Percentiles rank a stretch among this genome's conserved stretches.
Evolutionary conservation across 1,139 yeast genomes (phyloP).

Genomic region (Blastobotrys ciferrii): DNA sequence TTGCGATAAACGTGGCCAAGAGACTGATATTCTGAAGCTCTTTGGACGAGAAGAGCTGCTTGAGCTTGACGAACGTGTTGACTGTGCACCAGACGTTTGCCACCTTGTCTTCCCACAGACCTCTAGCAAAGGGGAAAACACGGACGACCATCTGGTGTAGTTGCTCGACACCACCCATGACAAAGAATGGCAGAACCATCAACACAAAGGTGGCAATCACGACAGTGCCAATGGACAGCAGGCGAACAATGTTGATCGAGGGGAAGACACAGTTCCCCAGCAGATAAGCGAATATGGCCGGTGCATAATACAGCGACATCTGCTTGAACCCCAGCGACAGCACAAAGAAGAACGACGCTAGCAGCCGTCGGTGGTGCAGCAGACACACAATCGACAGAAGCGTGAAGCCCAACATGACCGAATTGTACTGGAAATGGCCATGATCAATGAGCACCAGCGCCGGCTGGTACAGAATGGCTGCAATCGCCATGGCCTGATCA

Average conservation of each 20-base stretch:
- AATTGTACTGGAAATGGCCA: constrained; percentile 94
- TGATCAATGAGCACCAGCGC: constrained; percentile 83
- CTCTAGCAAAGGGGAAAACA: constrained; percentile 89
- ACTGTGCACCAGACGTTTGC: constrained; percentile 97
- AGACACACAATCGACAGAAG: constrained; percentile 66
- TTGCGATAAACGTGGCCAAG: constrained; percentile 59
- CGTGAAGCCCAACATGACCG: constrained; percentile 88
- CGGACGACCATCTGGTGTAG: constrained; percentile 55
- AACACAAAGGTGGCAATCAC: constrained; percentile 56
- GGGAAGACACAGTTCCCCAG: constrained; percentile 49
- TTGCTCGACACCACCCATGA: constrained; percentile 35
- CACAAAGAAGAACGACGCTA: constrained; percentile 80
- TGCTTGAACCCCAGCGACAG: constrained; percentile 83
- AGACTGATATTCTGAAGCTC: constrained; percentile 66
- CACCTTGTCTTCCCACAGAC: constrained; percentile 96
- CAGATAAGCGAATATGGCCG: constrained; percentile 77
- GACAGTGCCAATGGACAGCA: constrained; percentile 59
- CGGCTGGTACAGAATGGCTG: constrained; percentile 75
- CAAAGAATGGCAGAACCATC: constrained; percentile 61
- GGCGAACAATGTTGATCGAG: constrained; percentile 42
- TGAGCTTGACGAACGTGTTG: constrained; percentile 73
- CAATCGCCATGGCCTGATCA: constrained; percentile 73
- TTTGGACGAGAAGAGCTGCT: constrained; percentile 49
- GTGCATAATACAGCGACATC: constrained; percentile 92
- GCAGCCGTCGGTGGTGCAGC: constrained; percentile 54